Conservation (phyloP, 2,329 filamentous ascomycete species). For the Aspergillus sp. region DNA sequence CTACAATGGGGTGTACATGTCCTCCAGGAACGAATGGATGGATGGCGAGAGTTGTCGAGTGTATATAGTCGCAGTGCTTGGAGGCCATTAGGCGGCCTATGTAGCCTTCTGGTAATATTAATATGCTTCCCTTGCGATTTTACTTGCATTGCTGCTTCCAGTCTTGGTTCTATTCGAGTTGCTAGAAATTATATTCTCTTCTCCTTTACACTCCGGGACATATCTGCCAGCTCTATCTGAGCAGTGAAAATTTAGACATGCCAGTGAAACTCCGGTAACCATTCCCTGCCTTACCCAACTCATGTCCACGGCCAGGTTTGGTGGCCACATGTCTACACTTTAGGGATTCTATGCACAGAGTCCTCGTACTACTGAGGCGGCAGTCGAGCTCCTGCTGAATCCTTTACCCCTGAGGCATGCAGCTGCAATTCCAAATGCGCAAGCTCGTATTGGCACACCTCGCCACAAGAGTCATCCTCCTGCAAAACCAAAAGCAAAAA, state of each 20-base stretch:
- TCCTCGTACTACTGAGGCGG: too few species aligned
- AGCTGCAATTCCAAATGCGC: neutral
- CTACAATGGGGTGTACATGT: neutral
- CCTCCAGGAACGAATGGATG: neutral
- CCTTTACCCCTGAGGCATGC: neutral
- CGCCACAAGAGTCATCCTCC: neutral
- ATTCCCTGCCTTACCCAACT: too few species aligned
- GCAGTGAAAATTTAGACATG: too few species aligned
- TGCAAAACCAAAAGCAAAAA: neutral
- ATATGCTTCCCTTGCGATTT: conserved; percentile 9
- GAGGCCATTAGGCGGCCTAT: conserved; percentile 4
- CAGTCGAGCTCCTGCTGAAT: neutral
- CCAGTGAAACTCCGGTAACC: too few species aligned
- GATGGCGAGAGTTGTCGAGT: neutral
- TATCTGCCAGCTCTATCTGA: too few species aligned
- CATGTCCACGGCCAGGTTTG: too few species aligned
- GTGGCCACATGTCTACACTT: too few species aligned
- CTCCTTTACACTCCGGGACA: too few species aligned
- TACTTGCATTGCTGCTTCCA: neutral
- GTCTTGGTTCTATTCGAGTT: neutral
- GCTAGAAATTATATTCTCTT: too few species aligned
- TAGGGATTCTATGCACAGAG: too few species aligned
- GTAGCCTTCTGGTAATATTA: conserved; percentile 3
- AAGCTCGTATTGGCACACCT: neutral
- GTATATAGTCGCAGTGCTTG: conserved; percentile 13